A percentile compares a stretch with the other conserved stretches of the same genome.
Evolutionary conservation across 345 rosid genomes (phyloP).

Genomic region (Acer yangbiense): DNA sequence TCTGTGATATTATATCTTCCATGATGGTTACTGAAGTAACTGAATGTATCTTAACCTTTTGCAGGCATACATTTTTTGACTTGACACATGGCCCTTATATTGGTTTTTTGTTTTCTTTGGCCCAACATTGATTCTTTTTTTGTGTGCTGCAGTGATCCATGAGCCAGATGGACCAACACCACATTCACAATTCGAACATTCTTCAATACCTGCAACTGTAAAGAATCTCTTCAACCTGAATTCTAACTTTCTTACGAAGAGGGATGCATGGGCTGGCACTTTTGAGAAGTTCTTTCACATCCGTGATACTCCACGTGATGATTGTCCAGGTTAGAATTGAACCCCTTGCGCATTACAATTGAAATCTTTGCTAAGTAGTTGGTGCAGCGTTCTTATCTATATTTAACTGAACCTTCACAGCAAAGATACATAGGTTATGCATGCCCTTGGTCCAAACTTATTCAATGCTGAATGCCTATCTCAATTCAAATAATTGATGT

Average conservation of each 20-base stretch:
- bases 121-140: slow-evolving; percentile 4
- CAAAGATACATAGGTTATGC: not conserved
- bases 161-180: slow-evolving; percentile 86
- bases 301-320: slow-evolving; percentile 81
- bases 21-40: not conserved
- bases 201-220: slow-evolving; percentile 95
- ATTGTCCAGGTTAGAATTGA: slow-evolving; percentile 82
- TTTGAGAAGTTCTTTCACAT: slow-evolving; percentile 74
- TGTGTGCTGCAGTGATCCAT: slow-evolving; percentile 69
- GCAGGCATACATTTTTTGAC: not conserved
- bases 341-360: slow-evolving; percentile 7
- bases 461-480: not conserved
- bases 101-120: not conserved
- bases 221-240: slow-evolving; percentile 92
- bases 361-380: not conserved
- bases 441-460: not conserved
- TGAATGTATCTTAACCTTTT: not conserved
- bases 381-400: not conserved
- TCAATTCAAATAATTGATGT: not conserved
- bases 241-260: slow-evolving; percentile 86
- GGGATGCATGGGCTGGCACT: slow-evolving; percentile 99
- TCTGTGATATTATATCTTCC: not conserved
- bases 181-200: slow-evolving; percentile 83
- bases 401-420: not conserved
- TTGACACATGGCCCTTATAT: not conserved